phyloP scores from a whole-genome alignment of 2,329 filamentous ascomycete genomes.

The Exophiala spinifera region DNA sequence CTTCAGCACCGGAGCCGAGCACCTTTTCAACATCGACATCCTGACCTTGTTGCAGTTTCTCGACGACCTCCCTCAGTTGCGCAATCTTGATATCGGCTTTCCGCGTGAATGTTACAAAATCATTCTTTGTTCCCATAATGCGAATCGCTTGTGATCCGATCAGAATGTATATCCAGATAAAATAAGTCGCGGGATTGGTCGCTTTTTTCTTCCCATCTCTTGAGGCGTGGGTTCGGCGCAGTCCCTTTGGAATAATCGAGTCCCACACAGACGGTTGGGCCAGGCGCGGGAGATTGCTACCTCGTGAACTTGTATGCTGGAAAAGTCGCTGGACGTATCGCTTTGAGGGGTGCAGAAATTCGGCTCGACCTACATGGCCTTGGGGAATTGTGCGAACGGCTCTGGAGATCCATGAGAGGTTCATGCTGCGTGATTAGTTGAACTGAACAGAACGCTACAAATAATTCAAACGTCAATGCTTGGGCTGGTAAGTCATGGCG shows the following conservation, averaged over 20 bases:
- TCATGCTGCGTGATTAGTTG: too few relatives aligned
- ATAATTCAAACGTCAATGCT: too few relatives aligned
- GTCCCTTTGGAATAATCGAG: slow-evolving; percentile 62
- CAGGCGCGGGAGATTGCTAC: slow-evolving; percentile 37
- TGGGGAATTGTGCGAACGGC: too few relatives aligned
- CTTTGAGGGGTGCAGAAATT: too few relatives aligned
- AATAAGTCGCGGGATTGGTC: slow-evolving; percentile 81
- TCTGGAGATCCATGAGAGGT: too few relatives aligned
- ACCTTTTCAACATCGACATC: slow-evolving; percentile 80
- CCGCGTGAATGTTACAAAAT: slow-evolving; percentile 68
- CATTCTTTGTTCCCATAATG: slow-evolving; percentile 75
- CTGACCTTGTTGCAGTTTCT: slow-evolving; percentile 45
- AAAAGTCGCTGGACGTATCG: slow-evolving; percentile 4
- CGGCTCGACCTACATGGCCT: too few relatives aligned
- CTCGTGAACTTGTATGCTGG: slow-evolving; percentile 10
- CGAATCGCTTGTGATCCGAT: slow-evolving; percentile 96
- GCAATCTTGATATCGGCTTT: slow-evolving; percentile 76
- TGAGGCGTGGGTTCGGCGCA: slow-evolving; percentile 39
- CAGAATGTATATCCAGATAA: slow-evolving; percentile 75
- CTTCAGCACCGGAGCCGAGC: slow-evolving; percentile 72
- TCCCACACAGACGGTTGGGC: slow-evolving; percentile 64
- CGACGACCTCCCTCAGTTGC: slow-evolving; percentile 64
- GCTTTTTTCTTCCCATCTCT: slow-evolving; percentile 46
- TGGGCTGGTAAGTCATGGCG: too few relatives aligned
- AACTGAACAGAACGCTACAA: too few relatives aligned